Base-by-base conservation (phyloP, 2,329 filamentous ascomycete genomes). In the Neospermospora avenae region DNA sequence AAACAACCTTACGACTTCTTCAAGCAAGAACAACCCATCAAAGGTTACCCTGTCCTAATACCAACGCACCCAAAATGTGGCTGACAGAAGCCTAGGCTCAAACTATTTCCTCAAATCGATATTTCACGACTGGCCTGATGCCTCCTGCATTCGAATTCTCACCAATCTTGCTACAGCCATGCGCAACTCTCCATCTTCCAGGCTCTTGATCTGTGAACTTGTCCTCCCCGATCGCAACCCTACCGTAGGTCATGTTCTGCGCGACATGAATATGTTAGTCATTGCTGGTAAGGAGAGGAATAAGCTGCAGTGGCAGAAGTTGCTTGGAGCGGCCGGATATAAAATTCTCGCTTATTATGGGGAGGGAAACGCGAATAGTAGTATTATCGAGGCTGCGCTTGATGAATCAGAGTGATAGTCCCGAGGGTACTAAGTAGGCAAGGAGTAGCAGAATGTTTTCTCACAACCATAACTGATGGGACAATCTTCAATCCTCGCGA, bases 51-150 rank as follows among this genome's bases (percentile, higher is more conserved):
- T 1, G 64, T 68, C n/a, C 7, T 11, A n/a, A n/a, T 10, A 41
- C 41, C 37, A 46, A 31, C 13, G 2, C 24, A 18, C 18, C 4
- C 20, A 3, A 14, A 34, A 34, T 14, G 5, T 25, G 4, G 37
- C 52, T 51, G 5, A 59, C 34, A n/a, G 16, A n/a, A 20, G 4
- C n/a, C 35, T 25, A 61, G 62, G 57, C n/a, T 44, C 59, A 8
- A 62, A 58, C 2, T 75, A 75, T 57, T 74, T 71, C 64, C 62
- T 74, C n/a, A 70, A 73, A 56, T 65, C 65, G 3, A 69, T 78
- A 25, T 68, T 78, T 13, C 76, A 78, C 48, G 75, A 78, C 61
- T 78, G 75, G 74, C 68, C 72, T 0, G 73, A 78, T 46, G n/a
- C 37, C n/a, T 57, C 58, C 25, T 61, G 59, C 31, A 45, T 58